phyloP scores from a whole-genome alignment of 306 rosid species.

The Lathyrus sativus region DNA sequence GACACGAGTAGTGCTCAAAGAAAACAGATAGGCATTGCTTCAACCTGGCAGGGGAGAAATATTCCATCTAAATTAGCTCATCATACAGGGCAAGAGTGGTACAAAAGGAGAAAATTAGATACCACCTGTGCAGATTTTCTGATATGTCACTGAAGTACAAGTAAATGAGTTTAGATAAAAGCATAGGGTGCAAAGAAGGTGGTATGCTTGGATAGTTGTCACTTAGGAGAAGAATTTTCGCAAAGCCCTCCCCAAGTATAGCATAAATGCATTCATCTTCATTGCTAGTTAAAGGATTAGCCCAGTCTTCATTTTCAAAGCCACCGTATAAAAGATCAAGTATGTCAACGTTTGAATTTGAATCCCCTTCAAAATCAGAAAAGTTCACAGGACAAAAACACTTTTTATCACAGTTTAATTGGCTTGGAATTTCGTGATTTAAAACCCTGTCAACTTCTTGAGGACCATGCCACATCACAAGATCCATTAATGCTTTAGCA shows the following conservation, averaged over 20 bases:
- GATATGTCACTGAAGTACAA: constrained; percentile 65
- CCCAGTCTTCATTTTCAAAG: constrained; percentile 60
- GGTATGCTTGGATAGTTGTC: constrained; percentile 70
- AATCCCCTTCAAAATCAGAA: constrained; percentile 56
- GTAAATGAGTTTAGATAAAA: constrained; percentile 70
- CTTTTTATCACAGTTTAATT: constrained; percentile 47
- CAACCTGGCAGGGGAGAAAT: constrained; percentile 55
- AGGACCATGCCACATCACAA: constrained; percentile 90
- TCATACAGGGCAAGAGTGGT: constrained; percentile 1
- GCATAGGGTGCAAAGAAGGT: constrained; percentile 65
- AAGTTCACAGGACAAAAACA: constrained; percentile 57
- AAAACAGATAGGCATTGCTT: constrained; percentile 89
- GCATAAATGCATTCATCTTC: constrained; percentile 74
- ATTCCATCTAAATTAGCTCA: constrained; percentile 26
- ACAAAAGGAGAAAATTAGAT: background rate
- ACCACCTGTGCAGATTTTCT: constrained; percentile 66
- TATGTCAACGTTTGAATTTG: constrained; percentile 41
- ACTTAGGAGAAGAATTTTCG: constrained; percentile 89
- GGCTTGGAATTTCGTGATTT: constrained; percentile 41
- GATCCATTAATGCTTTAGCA: constrained; percentile 77
- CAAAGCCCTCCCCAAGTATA: constrained; percentile 90
- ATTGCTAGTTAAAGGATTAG: constrained; percentile 50
- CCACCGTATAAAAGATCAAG: constrained; percentile 83
- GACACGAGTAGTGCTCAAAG: constrained; percentile 91
- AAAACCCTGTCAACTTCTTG: constrained; percentile 72